Conservation (phyloP, 73 alveolate species). For the Tetrahymena thermophila region DNA sequence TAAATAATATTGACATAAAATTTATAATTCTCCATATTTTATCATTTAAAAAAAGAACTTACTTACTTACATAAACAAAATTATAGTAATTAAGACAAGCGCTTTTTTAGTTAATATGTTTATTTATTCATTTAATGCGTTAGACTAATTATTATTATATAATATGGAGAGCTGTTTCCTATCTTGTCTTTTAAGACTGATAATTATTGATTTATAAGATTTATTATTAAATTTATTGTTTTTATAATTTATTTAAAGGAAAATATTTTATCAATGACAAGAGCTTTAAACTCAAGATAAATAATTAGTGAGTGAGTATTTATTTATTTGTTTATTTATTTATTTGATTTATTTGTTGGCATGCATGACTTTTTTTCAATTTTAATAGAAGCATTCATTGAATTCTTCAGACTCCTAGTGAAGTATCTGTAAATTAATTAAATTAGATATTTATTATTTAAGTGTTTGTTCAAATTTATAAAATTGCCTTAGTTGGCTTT, state of each 20-base stretch:
- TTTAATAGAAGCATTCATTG: not conserved
- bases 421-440: not conserved
- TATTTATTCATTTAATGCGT: not conserved
- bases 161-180: not conserved
- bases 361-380: not conserved
- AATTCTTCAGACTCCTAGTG: not conserved
- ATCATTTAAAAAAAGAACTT: not conserved
- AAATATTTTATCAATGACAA: too few relatives aligned
- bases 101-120: not conserved
- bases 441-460: too few relatives aligned
- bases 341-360: too few relatives aligned
- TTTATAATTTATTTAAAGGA: not conserved
- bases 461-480: not conserved
- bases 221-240: too few relatives aligned
- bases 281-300: not conserved
- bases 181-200: not conserved
- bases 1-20: not conserved
- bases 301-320: not conserved
- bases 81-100: not conserved
- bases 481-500: not conserved
- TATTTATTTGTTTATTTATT: too few relatives aligned
- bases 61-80: not conserved
- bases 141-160: not conserved
- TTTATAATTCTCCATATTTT: not conserved
- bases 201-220: not conserved